These are phyloP conservation scores for Ceriops decandra DNA, from an alignment of 345 rosid species.

Conservation along the genomic window DNA sequence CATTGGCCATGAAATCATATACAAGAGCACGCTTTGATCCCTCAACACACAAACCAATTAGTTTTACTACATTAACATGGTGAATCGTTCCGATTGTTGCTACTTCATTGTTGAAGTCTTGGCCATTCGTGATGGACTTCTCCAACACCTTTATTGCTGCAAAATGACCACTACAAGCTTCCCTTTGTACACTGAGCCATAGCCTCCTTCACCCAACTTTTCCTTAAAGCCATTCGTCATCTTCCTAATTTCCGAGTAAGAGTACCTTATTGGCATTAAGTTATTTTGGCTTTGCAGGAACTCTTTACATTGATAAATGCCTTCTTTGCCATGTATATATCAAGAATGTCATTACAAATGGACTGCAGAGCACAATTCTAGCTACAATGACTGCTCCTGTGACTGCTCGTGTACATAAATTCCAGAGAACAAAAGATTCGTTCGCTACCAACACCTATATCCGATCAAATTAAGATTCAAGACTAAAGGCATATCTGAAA, in stretches of 20 bases:
- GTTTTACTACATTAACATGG: conserved; percentile 15
- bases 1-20: conserved; percentile 21
- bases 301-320: conserved; percentile 19
- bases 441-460: background rate
- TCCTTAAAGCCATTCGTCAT: conserved; percentile 15
- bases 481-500: too few species aligned
- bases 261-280: conserved; percentile 18
- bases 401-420: background rate
- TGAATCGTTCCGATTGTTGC: conserved; percentile 16
- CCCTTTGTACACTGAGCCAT: conserved; percentile 14
- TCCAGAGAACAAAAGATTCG: background rate
- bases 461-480: background rate
- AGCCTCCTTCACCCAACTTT: conserved; percentile 19
- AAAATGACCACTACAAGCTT: conserved; percentile 20
- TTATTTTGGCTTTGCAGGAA: conserved; percentile 16
- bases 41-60: conserved; percentile 19
- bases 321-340: conserved; percentile 17
- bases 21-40: conserved; percentile 20
- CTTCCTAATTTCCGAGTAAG: conserved; percentile 15
- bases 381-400: background rate
- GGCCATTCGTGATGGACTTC: conserved; percentile 14
- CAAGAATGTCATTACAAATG: conserved; percentile 12
- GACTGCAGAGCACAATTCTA: conserved; percentile 8
- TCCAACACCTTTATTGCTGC: conserved; percentile 18
- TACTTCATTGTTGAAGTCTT: conserved; percentile 19